Evolutionary conservation across 139 green algal species (phyloP), one percentile per base, ranked within the genome.

Genomic region (Coccomyxa sp.): DNA sequence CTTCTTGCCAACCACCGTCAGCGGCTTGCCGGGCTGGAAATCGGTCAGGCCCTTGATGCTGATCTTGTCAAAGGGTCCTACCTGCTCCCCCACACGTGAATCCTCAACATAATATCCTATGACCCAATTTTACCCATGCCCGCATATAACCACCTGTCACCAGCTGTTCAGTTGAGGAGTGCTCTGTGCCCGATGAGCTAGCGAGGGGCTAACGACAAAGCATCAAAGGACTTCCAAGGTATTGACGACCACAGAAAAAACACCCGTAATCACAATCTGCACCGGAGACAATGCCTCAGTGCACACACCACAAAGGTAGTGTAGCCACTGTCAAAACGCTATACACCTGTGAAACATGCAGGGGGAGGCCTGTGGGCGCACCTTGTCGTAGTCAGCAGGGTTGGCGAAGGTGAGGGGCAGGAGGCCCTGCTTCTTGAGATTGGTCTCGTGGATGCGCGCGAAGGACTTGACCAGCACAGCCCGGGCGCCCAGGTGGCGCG

Each of bases 381-480:
- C 91, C 91, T 96, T 96, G 88, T 98, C 95, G 87, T 98, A 98
- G 90, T 98, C 96, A 28, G 92, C 87, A 13, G 94, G 91, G 91
- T 98, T 85, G 67, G 92, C 92, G 81, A 98, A 98, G 28, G 92
- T 96, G 23, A 97, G 90, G 0, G 94, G 93, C 85, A 97, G 90
- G 89, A 97, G 92, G 83, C 94, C 94, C 88, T 97, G 95, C 92
- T 98, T 98, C 91, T 98, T 98, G 77, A 98, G 91, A 90, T 98
- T 98, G 82, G 96, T 98, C 89, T 98, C 96, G 86, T 98, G 96
- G 86, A 98, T 98, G 86, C 96, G 94, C 11, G 96, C 96, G 87
- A 98, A 98, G 7, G 89, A 95, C 91, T 98, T 98, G 79, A 98
- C 95, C 28, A 98, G 92, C 77, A 98, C 27, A 1, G 71, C 71